These are phyloP conservation scores for Aphanomyces invadans DNA, from an alignment of 352 stramenopile species.

Conservation along the genomic window DNA sequence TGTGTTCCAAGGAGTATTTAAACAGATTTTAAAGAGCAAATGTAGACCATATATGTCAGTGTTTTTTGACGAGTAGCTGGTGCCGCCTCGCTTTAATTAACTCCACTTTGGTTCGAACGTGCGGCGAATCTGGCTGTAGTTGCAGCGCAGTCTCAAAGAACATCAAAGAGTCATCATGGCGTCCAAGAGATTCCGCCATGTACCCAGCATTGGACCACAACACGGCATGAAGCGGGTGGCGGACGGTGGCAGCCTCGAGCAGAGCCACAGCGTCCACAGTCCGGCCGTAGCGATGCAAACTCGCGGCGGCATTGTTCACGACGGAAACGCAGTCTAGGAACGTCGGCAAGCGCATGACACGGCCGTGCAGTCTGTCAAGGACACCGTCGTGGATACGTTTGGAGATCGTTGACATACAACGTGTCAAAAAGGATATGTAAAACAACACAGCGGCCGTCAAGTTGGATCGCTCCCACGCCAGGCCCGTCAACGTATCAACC, in stretches of 20 bases:
- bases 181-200: background rate
- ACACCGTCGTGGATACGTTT: too few relatives aligned
- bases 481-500: background rate
- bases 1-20: background rate
- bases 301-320: constrained; percentile 5
- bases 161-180: background rate
- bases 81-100: too few relatives aligned
- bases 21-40: background rate
- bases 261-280: background rate
- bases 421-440: constrained; percentile 16
- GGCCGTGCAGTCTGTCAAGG: too few relatives aligned
- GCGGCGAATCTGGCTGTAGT: background rate
- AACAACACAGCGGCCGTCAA: background rate
- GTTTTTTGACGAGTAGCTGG: too few relatives aligned
- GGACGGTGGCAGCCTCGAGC: background rate
- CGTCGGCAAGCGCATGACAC: background rate
- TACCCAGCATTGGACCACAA: constrained; percentile 3
- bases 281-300: background rate
- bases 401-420: too few relatives aligned
- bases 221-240: background rate
- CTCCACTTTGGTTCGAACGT: background rate
- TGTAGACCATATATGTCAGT: too few relatives aligned
- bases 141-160: background rate
- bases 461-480: background rate
- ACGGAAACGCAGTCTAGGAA: background rate